Evolutionary conservation across 1,139 yeast species (phyloP), one percentile per base, ranked within the genome.

Genomic region (Geotrichum macrosporum): DNA sequence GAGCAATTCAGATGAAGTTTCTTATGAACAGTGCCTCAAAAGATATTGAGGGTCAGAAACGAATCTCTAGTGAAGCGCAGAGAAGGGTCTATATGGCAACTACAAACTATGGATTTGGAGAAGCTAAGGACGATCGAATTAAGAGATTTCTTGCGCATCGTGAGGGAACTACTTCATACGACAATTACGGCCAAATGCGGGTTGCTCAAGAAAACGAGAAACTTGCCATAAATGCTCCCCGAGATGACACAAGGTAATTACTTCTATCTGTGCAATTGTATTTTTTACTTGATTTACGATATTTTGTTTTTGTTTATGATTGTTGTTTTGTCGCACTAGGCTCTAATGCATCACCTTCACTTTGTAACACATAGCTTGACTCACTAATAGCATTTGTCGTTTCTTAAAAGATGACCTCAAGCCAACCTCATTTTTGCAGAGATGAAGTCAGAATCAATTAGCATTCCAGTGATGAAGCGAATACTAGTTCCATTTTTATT

Each of bases 1-100:
- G 60, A 1, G 52, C 49, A 1, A 39, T 61, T 24, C 67, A 66
- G 48, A 42, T 65, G 29, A 38, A 55, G 27, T 42, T 38, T 20
- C 36, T 49, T 8, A 37, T 42, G 46, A 12, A 35, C 18, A 34
- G 27, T 12, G 50, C 50, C n/a, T 20, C 16, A n/a, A 43, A 36
- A n/a, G 52, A 46, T 12, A 32, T 35, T 31, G 47, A 44, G 22
- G 46, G 26, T 6, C 38, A 45, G 16, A 35, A 46, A n/a, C 29
- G 32, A 15, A 12, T 21, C 2, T 49, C 52, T 2, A 12, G 35
- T 9, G 37, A 46, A 21, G 40, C 47, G 6, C 40, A 35, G n/a
- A 20, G 35, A 9, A 35, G 32, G 10, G 35, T 49, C 3, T 42
- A 38, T 18, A 12, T 49, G 18, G 52, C 52, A 4, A 19, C 3